phyloP scores from a whole-genome alignment of 169 alveolate genomes.

The Eimeria acervulina region DNA sequence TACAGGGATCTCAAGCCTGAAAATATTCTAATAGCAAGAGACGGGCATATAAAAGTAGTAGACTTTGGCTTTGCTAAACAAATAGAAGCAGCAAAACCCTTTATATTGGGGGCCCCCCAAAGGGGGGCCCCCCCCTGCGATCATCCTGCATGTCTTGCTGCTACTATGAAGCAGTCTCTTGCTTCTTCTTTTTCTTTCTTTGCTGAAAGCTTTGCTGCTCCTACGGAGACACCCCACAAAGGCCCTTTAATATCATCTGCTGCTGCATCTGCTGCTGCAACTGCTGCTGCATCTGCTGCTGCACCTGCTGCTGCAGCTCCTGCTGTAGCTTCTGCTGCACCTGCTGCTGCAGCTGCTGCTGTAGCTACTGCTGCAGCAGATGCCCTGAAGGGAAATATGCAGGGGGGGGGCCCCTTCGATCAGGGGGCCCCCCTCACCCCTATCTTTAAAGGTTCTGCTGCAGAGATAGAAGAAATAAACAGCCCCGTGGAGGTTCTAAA shows the following conservation, averaged over 20 bases:
- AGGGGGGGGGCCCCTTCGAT: neutral
- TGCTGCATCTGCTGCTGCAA: too few species aligned
- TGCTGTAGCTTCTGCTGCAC: too few species aligned
- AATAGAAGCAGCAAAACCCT: conserved; percentile 90
- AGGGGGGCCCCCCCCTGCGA: neutral
- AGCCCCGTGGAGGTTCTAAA: neutral
- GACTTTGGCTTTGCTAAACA: conserved; percentile 99
- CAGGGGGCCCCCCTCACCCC: conserved; percentile 1
- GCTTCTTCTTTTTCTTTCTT: too few species aligned
- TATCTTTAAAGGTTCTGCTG: neutral
- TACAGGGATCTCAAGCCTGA: conserved; percentile 97
- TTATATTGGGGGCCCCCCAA: neutral
- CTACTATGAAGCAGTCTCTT: neutral
- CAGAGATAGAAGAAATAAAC: neutral
- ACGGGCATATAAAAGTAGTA: conserved; percentile 97
- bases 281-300: too few species aligned
- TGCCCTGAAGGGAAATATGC: neutral
- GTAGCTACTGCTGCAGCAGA: neutral
- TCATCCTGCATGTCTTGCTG: conserved; percentile 18
- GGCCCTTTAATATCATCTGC: neutral
- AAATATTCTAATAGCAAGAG: conserved; percentile 96
- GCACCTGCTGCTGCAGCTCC: too few species aligned
- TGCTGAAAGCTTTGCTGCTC: too few species aligned
- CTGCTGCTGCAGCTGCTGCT: conserved; percentile 1
- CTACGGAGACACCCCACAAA: neutral